Evolutionary conservation across 129 eudicot species (phyloP).

Genomic region (Escallonia rubra): DNA sequence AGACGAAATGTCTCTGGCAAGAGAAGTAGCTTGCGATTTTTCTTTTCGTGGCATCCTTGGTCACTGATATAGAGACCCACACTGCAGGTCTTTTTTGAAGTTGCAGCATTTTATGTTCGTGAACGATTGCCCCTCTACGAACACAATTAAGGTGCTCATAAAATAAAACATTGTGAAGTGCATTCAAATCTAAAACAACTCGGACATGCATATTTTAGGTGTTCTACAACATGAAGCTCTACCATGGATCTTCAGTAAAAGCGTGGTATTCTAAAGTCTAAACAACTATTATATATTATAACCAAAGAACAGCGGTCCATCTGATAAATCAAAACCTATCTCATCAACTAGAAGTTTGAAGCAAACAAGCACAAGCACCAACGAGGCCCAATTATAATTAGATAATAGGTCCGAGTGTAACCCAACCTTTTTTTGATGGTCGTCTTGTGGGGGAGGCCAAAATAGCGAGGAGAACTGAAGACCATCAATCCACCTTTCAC

Average conservation of each 20-base stretch:
- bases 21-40: too few relatives aligned
- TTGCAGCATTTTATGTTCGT: too few relatives aligned
- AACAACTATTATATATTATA: not conserved
- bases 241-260: too few relatives aligned
- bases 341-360: not conserved
- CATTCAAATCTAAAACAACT: not conserved
- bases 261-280: too few relatives aligned
- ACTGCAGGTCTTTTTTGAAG: too few relatives aligned
- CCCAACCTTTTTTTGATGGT: conserved; percentile 67
- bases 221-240: too few relatives aligned
- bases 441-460: conserved; percentile 91
- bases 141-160: not conserved
- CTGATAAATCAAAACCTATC: not conserved
- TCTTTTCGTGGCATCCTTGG: too few relatives aligned
- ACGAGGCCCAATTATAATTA: not conserved
- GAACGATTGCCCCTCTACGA: too few relatives aligned
- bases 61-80: too few relatives aligned
- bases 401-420: not conserved
- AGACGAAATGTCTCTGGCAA: too few relatives aligned
- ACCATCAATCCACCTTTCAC: conserved; percentile 88
- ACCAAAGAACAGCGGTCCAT: not conserved
- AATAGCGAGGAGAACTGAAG: conserved; percentile 80
- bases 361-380: not conserved
- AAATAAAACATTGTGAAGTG: too few relatives aligned
- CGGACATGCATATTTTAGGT: too few relatives aligned